These are phyloP conservation scores for Furcasterigmium furcatum DNA, from an alignment of 2,329 filamentous ascomycete genomes.

Conservation along the genomic window DNA sequence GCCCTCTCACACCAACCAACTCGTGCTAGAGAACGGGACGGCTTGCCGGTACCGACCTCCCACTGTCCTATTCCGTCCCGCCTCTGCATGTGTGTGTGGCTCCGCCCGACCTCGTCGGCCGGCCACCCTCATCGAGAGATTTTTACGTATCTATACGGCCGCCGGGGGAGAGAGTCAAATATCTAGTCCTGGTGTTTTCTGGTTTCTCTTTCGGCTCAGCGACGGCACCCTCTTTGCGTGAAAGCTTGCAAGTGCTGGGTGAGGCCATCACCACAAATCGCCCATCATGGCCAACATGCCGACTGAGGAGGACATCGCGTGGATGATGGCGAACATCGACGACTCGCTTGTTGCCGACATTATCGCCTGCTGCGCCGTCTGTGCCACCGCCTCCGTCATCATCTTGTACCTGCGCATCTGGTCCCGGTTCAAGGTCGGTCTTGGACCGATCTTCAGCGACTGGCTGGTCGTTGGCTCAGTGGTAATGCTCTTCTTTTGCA, in stretches of 20 bases:
- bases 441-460: slow-evolving; percentile 5
- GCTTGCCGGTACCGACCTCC: too few relatives aligned
- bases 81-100: too few relatives aligned
- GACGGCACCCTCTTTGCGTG: too few relatives aligned
- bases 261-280: not conserved
- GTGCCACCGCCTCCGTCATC: slow-evolving; percentile 1
- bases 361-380: slow-evolving; percentile 7
- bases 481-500: not conserved
- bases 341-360: slow-evolving; percentile 6
- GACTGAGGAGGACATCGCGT: slow-evolving; percentile 4
- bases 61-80: too few relatives aligned
- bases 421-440: slow-evolving; percentile 1
- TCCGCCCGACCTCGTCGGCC: too few relatives aligned
- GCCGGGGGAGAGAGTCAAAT: too few relatives aligned
- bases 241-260: too few relatives aligned
- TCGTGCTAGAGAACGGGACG: not conserved
- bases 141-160: too few relatives aligned
- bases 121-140: too few relatives aligned
- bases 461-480: slow-evolving; percentile 7
- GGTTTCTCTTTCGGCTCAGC: too few relatives aligned
- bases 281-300: slow-evolving; percentile 2
- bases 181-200: too few relatives aligned
- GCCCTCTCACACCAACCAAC: too few relatives aligned
- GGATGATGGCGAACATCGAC: slow-evolving; percentile 8
- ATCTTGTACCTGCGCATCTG: slow-evolving; percentile 4